Evolutionary conservation across 305 asterid genomes (phyloP), one percentile per base, ranked within the genome.

Genomic region (Fraxinus sp.): DNA sequence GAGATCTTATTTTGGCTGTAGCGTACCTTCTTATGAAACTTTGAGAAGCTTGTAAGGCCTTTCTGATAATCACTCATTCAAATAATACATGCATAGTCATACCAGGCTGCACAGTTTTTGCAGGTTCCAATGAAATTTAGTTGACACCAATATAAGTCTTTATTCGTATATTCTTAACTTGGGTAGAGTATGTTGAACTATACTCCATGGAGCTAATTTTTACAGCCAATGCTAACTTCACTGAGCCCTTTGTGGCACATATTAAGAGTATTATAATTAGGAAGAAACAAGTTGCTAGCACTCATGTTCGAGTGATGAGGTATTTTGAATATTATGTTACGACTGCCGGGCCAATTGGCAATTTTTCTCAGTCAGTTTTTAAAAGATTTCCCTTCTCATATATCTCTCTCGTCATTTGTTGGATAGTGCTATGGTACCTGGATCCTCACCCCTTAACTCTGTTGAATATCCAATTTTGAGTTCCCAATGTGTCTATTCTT

Each of bases 201-300:
- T 71, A 71, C 39, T 70, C 41, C 77, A 71, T 33, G 26, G 43
- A 71, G 39, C 77, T 32, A 71, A 71, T 16, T 71, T 71, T 71
- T 26, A 68, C 33, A 33, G 26, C 77, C 77, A 71, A 71, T 71
- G 77, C 77, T 71, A 30, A 26, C 22, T 68, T 68, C 37, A 16
- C 22, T 0, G 24, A 33, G 11, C 43, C 77, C 43, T 71, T 32
- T 30, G 77, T 30, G 43, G 22, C 46, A 33, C 33, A 71, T 7
- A 71, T 71, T 71, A 68, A 68, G 77, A 33, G 77, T 71, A 16
- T 71, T 14, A 18, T 71, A 32, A 71, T 32, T 14, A 71, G 14
- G n/a, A 32, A 32, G 43, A 71, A 66, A 10, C 36, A 26, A 66
- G 16, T 10, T 71, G 22, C 77, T 71, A 16, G 36, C 76, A 68